Evolutionary conservation across 495 filamentous ascomycete genomes (phyloP).

Genomic region (Rhypophila decipiens): DNA sequence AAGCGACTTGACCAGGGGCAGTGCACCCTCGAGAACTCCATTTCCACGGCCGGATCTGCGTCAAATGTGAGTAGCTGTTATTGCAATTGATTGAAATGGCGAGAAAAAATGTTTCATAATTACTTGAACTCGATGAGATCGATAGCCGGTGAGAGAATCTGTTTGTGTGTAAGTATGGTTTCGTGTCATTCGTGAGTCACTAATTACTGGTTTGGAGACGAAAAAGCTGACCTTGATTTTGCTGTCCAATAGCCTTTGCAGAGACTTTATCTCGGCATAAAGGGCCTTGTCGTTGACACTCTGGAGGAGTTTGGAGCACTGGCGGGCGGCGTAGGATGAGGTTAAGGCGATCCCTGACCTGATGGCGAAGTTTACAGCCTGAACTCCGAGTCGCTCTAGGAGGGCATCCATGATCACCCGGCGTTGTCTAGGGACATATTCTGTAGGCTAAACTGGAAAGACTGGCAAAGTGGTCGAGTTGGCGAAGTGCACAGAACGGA

Average conservation of each 20-base stretch:
- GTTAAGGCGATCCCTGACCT: constrained; percentile 86
- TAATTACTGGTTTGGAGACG: background rate
- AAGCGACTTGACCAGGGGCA: constrained; percentile 78
- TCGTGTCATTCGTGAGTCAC: no score
- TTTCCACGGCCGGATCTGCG: constrained; percentile 85
- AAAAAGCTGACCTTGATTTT: constrained; percentile 66
- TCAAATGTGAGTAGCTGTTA: constrained; percentile 6
- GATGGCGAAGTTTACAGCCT: constrained; percentile 89
- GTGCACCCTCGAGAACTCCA: constrained; percentile 82
- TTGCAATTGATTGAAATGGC: constrained; percentile 1
- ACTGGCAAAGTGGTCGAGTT: no score
- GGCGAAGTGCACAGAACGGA: no score
- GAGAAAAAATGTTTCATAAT: background rate
- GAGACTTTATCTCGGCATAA: constrained; percentile 56
- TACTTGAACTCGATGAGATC: constrained; percentile 92
- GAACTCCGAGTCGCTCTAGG: constrained; percentile 56
- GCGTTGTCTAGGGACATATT: no score
- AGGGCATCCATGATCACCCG: constrained; percentile 69
- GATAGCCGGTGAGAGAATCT: constrained; percentile 89
- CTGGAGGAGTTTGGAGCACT: constrained; percentile 74
- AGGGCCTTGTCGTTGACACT: constrained; percentile 59
- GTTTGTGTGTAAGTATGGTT: no score
- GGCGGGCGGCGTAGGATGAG: constrained; percentile 74
- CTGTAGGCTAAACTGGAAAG: background rate
- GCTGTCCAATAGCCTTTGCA: constrained; percentile 72